Base-by-base conservation (phyloP, 305 asterid genomes). In the Rubia balearica region DNA sequence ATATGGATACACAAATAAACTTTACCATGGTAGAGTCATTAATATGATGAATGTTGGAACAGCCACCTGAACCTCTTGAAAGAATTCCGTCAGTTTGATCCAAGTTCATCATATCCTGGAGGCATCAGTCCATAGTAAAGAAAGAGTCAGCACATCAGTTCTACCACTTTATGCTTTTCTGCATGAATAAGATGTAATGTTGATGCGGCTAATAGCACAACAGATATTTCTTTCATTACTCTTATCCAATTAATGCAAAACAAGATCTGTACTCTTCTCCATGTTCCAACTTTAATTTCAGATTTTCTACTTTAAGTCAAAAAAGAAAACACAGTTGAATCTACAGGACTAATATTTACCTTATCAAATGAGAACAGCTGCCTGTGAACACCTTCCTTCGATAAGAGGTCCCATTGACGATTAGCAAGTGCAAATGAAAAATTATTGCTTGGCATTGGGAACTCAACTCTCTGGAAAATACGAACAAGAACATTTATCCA, bases 71-170 rank as follows among this genome's bases (percentile, higher is more conserved):
- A 78, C 95, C 90, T 83, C 91, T 80, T 70, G 77, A 80, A 71
- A 93, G 87, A 72, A 93, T 75, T 83, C 74, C 86, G 75, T 76
- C 95, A 81, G 84, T 83, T 77, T 78, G 69, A 74, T 91, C 96
- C 86, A 93, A 77, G 78, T 87, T 81, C 97, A 93, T 89, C 96
- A 93, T 91, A 81, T 88, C 97, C 98, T 93, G 76, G 81, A 61
- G 65, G 65, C 65, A 76, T 74, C 43, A 61, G 66, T 5, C 14
- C 30, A 56, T 56, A 11, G n/a, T 5, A 74, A 75, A n/a, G 41
- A 67, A 69, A 72, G 46, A 61, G 24, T 49, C 19, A 49, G 21
- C 41, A 61, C 46, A n/a, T 16, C 45, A 43, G 62, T 59, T 65
- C 67, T 24, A 30, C 19, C 30, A 9, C 60, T 68, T 60, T 27